Evolutionary conservation across 2,329 filamentous ascomycete genomes (phyloP), one percentile per base, ranked within the genome.

Genomic region (Dendryphion nanum): DNA sequence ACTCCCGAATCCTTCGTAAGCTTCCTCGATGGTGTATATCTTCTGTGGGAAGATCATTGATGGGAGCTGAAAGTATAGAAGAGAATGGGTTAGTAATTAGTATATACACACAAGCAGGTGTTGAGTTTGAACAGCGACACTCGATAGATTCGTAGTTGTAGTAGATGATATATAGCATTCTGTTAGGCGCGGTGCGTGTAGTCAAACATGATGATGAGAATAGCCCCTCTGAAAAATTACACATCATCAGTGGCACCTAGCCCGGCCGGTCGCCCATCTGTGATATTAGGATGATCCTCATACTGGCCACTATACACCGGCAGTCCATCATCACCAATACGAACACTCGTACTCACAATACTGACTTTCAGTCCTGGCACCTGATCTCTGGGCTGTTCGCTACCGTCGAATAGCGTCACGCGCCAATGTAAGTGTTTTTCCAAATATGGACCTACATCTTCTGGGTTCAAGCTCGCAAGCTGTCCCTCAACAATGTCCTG

Each of bases 401-500:
- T 26, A n/a, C 45, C 45, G 32, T 45, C 40, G 15, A 41, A 43
- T 4, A 35, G 15, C 16, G 36, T 36, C 18, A 47, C 35, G 12
- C 44, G 30, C 43, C 46, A 47, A 26, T 49, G 40, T 39, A 49
- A 18, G 28, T 49, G 23, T 21, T 20, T 23, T 26, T 32, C 34
- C 17, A 45, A 18, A 37, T 40, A 42, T 3, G 40, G 34, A 16
- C 36, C 38, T 4, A 68, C 64, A 18, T 56, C 52, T 6, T 49
- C 55, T 2, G 48, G 43, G 8, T 61, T 48, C 18, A 67, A 37
- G 15, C 53, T 53, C 7, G 50, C 43, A 8, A 66, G 40, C 20
- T 57, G 45, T 5, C 56, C 55, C 6, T 49, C 52, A 10, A 62
- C 45, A 18, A 64, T 53, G 33, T 59, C 50, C 28, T 64, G 54